Evolutionary conservation across 2,329 filamentous ascomycete genomes (phyloP).

Genomic region (Hymenoscyphus repandus): DNA sequence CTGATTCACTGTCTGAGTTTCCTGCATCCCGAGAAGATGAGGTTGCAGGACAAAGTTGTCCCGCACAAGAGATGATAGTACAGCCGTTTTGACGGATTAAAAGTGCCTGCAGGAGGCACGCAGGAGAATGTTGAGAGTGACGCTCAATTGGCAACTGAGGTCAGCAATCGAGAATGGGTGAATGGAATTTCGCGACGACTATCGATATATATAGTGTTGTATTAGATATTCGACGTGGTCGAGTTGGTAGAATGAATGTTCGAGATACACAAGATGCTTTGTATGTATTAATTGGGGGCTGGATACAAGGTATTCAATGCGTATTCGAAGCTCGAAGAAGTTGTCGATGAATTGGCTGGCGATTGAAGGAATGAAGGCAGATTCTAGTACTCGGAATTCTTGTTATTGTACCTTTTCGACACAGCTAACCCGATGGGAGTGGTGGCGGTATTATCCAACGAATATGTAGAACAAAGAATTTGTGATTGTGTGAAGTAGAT

Average conservation of each 20-base stretch:
- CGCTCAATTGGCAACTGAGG: constrained; percentile 14
- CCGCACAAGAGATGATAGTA: constrained; percentile 70
- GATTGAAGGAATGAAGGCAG: neutral
- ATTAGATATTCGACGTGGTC: constrained; percentile 13
- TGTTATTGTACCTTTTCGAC: neutral
- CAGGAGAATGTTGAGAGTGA: constrained; percentile 25
- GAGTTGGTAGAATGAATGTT: constrained; percentile 15
- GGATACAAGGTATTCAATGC: neutral
- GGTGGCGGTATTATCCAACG: constrained; percentile 3
- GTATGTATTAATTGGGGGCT: constrained; percentile 15
- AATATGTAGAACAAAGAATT: constrained; percentile 33
- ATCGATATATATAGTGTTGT: constrained; percentile 1
- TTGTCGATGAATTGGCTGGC: neutral
- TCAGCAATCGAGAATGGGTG: constrained; percentile 3
- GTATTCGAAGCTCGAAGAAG: neutral
- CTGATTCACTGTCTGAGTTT: constrained; percentile 60
- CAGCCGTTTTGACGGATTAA: constrained; percentile 73
- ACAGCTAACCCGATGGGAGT: neutral
- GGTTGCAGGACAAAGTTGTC: constrained; percentile 79
- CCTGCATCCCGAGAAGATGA: constrained; percentile 89
- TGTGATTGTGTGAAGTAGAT: constrained; percentile 25
- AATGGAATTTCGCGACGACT: neutral
- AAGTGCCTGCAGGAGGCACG: constrained; percentile 31
- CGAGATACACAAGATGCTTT: constrained; percentile 20
- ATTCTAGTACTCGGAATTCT: constrained; percentile 1